Evolutionary conservation across 139 green algal genomes (phyloP), one percentile per base, ranked within the genome.

Genomic region (Picochlorum costavermella): DNA sequence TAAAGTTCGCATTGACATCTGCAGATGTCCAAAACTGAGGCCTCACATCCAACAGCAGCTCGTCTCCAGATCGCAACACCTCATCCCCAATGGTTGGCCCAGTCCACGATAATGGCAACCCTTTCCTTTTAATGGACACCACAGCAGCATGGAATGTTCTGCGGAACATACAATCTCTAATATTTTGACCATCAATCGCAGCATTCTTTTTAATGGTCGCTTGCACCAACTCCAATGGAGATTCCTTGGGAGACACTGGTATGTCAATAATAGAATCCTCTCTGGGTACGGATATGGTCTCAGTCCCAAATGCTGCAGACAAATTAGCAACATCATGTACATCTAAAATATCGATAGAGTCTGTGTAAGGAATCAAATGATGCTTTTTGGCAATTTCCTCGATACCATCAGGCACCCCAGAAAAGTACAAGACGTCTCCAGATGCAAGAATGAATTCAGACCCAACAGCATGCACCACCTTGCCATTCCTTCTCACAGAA

Each of bases 111-210:
- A 76, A 49, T n/a, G 67, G 48, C 2, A 70, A 59, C 44, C 65
- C 65, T 48, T 76, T 58, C 26, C 83, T 72, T 65, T 90, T 87
- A 28, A 90, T 80, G 56, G 83, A 75, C 48, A 90, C 76, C 28
- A 90, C 75, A 14, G 80, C 81, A 20, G 83, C 83, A 20, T 81
- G 61, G 69, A 88, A 90, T 40, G 69, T 61, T 23, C 71, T 73
- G 30, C 83, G 67, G 66, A 90, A 90, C 48, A 73, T 75, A 10
- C 70, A 37, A 10, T 70, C 69, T 6, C 65, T 48, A 29, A 90
- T 77, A 29, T 17, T 72, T 44, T 80, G 56, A 26, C 79, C 71
- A 31, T 61, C 60, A 43, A 76, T 63, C 25, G 60, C 23, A 33
- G 70, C 33, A 17, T 49, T 30, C 36, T 75, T 75, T 51, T 64